These are phyloP conservation scores for Lithohypha guttulata DNA, from an alignment of 2,329 filamentous ascomycete species.

Conservation along the genomic window DNA sequence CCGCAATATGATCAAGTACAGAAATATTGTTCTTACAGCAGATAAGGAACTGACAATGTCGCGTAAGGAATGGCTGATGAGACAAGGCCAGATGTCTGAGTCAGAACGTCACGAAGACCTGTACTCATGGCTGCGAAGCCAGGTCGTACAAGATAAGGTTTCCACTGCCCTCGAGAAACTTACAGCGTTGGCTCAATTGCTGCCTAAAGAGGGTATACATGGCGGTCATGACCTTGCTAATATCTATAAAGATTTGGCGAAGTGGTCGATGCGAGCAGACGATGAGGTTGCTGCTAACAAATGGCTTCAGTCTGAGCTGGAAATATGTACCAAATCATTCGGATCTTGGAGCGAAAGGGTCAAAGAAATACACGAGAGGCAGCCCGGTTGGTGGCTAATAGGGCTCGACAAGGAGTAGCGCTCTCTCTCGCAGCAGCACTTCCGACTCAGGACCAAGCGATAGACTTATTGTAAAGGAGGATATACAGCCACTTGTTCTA, in stretches of 20 bases:
- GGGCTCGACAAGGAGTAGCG: too few species aligned
- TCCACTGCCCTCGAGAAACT: slow-evolving; percentile 7
- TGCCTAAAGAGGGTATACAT: slow-evolving; percentile 18
- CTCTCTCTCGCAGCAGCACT: too few species aligned
- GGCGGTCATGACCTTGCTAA: slow-evolving; percentile 15
- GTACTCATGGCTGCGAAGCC: neutral
- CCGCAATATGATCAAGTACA: slow-evolving; percentile 14
- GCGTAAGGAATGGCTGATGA: too few species aligned
- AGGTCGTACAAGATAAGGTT: neutral
- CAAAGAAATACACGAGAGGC: neutral
- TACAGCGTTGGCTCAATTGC: slow-evolving; percentile 11
- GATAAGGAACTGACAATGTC: neutral
- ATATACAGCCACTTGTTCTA: too few species aligned
- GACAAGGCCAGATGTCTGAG: neutral
- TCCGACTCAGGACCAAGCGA: too few species aligned
- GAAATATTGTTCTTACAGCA: neutral
- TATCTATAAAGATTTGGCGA: slow-evolving; percentile 16
- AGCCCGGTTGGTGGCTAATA: too few species aligned
- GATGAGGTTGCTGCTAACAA: slow-evolving; percentile 2
- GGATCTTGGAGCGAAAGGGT: slow-evolving; percentile 5
- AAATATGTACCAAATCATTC: slow-evolving; percentile 11
- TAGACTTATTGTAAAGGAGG: too few species aligned
- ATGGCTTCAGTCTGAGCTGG: slow-evolving; percentile 15
- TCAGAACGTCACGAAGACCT: neutral
- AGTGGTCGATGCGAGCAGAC: slow-evolving; percentile 14